A percentile compares a stretch with the other conserved stretches of the same genome.
Conservation (phyloP, 1,139 yeast species). For the Yamadazyma dendronema region DNA sequence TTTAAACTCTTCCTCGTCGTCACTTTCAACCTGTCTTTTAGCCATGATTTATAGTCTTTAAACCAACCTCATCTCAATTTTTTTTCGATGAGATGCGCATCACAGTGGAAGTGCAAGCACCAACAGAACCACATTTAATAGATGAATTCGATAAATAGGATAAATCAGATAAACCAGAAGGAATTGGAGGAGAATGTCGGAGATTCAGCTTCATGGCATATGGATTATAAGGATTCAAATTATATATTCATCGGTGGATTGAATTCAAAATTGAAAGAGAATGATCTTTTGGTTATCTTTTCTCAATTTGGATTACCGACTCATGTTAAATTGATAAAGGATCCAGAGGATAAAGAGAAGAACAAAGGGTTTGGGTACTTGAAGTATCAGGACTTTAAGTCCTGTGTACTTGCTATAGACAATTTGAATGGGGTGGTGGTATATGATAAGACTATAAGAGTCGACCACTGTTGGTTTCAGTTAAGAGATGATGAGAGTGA, state of each 20-base stretch:
- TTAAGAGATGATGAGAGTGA: slow-evolving; percentile 53
- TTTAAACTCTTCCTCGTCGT: slow-evolving; percentile 30
- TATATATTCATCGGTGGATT: slow-evolving; percentile 67
- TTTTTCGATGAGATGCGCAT: slow-evolving; percentile 6
- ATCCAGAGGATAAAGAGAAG: slow-evolving; percentile 53
- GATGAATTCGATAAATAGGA: slow-evolving; percentile 48
- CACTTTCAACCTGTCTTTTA: slow-evolving; percentile 16
- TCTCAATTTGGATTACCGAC: slow-evolving; percentile 91
- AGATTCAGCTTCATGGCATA: slow-evolving; percentile 81
- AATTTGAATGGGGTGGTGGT: slow-evolving; percentile 74
- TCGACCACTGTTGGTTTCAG: slow-evolving; percentile 74
- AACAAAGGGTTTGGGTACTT: slow-evolving; percentile 79
- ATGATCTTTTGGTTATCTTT: slow-evolving; percentile 73
- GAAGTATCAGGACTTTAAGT: slow-evolving; percentile 78
- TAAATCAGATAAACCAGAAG: slow-evolving; percentile 60
- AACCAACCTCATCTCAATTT: slow-evolving; percentile 15
- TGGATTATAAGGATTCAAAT: slow-evolving; percentile 71
- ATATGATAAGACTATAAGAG: slow-evolving; percentile 57
- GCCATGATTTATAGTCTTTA: slow-evolving; percentile 7
- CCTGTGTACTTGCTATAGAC: slow-evolving; percentile 85
- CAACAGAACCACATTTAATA: slow-evolving; percentile 2
- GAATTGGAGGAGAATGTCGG: slow-evolving; percentile 66
- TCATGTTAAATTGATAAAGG: slow-evolving; percentile 70
- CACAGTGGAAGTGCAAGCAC: slow-evolving; percentile 11
- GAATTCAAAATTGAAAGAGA: slow-evolving; percentile 62